phyloP scores from a whole-genome alignment of 768 basidiomycete genomes.

The Phylloporus rhodoxanthus region DNA sequence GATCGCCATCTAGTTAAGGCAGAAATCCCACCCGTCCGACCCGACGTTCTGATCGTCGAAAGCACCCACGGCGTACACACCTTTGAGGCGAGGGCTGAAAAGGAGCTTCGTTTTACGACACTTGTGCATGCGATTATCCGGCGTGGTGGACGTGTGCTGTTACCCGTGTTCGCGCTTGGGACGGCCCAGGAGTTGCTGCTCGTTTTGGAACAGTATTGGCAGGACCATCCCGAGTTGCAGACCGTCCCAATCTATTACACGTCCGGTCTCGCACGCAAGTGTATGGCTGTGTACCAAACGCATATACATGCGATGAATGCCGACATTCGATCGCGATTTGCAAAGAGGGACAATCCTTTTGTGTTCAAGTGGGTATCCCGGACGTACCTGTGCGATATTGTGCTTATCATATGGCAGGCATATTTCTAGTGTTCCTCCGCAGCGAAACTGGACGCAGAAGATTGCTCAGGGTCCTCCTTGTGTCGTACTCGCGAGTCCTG shows the following conservation, averaged over 20 bases:
- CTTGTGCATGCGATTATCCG: slow-evolving; percentile 90
- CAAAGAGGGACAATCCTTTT: slow-evolving; percentile 93
- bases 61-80: slow-evolving; percentile 95
- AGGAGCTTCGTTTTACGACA: slow-evolving; percentile 82
- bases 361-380: slow-evolving; percentile 79
- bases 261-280: slow-evolving; percentile 87
- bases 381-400: background rate
- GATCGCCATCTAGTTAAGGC: slow-evolving; percentile 95
- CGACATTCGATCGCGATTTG: slow-evolving; percentile 83
- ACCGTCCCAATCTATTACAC: slow-evolving; percentile 92
- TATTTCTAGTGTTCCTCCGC: slow-evolving; percentile 70
- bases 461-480: slow-evolving; percentile 91
- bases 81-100: slow-evolving; percentile 78
- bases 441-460: slow-evolving; percentile 77
- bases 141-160: slow-evolving; percentile 87
- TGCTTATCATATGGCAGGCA: slow-evolving; percentile 40
- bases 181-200: slow-evolving; percentile 90
- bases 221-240: slow-evolving; percentile 87
- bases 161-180: slow-evolving; percentile 92
- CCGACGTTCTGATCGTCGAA: slow-evolving; percentile 94
- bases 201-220: slow-evolving; percentile 95
- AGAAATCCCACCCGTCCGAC: slow-evolving; percentile 81
- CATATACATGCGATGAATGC: slow-evolving; percentile 97
- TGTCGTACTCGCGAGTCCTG: slow-evolving; percentile 92
- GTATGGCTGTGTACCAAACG: slow-evolving; percentile 95